phyloP scores from a whole-genome alignment of 169 alveolate genomes.

The Sarcocystis neurona region DNA sequence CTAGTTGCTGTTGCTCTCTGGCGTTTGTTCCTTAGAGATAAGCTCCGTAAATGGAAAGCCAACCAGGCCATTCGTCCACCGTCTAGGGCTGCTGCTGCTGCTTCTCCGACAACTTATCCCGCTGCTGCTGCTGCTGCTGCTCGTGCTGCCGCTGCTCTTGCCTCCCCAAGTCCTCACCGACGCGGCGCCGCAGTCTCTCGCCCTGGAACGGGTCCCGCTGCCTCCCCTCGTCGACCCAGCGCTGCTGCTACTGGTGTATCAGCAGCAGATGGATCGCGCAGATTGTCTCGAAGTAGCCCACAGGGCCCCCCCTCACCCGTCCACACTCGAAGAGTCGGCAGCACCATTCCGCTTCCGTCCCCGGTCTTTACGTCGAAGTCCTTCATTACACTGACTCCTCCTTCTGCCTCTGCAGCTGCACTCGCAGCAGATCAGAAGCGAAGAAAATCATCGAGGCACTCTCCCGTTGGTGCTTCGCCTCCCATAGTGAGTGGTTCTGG shows the following conservation, averaged over 20 bases:
- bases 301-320: too few species aligned
- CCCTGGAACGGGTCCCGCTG: neutral
- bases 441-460: too few species aligned
- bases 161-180: neutral
- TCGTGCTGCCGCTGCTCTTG: neutral
- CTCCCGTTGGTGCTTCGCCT: too few species aligned
- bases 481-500: too few species aligned
- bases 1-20: too few species aligned
- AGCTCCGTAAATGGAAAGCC: constrained; percentile 1
- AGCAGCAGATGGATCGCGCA: neutral
- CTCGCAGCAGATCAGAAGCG: too few species aligned
- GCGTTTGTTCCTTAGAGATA: neutral
- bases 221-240: neutral
- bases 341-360: too few species aligned
- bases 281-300: neutral
- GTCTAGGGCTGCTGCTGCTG: neutral
- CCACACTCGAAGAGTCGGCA: too few species aligned
- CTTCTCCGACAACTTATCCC: neutral
- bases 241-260: neutral
- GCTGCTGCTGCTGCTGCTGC: neutral
- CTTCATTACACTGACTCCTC: too few species aligned
- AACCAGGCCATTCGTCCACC: neutral
- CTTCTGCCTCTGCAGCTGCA: too few species aligned
- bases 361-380: too few species aligned
- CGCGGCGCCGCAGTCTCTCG: neutral